Percentiles rank a stretch among this genome's conserved stretches.
Conservation (phyloP, 1,284 basidiomycete species). For the Cronartium quercuum region DNA sequence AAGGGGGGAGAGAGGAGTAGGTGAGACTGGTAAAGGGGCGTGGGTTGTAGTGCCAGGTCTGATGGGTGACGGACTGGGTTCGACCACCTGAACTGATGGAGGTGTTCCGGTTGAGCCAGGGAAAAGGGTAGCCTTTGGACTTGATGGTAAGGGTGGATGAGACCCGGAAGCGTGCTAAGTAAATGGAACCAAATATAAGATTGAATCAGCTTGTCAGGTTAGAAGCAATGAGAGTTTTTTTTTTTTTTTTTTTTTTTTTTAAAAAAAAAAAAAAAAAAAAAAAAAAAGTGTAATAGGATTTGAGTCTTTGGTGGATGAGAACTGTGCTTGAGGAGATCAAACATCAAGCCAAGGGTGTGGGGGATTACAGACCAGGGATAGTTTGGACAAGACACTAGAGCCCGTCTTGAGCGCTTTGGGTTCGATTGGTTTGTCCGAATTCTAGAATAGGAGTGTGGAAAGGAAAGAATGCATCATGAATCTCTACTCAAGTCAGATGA, state of each 20-base stretch:
- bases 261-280: not conserved
- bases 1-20: not conserved
- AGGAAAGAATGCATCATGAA: not conserved
- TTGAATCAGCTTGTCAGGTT: conserved; percentile 2
- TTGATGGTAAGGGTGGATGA: not conserved
- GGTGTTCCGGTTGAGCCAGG: not conserved
- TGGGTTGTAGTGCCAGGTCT: conserved; percentile 3
- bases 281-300: not conserved
- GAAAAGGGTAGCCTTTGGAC: not conserved
- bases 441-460: not conserved
- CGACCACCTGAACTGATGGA: not conserved
- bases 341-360: no score
- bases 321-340: no score
- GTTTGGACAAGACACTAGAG: not conserved
- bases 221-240: not conserved
- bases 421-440: not conserved
- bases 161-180: not conserved
- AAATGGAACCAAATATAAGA: not conserved
- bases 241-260: not conserved
- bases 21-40: not conserved
- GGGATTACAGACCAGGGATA: not conserved
- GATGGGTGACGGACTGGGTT: not conserved
- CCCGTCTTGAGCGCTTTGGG: conserved; percentile 28
- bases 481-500: not conserved
- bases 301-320: no score